Base-by-base conservation (phyloP, 108 stramenopile genomes). In the Stephanodiscus triporus region DNA sequence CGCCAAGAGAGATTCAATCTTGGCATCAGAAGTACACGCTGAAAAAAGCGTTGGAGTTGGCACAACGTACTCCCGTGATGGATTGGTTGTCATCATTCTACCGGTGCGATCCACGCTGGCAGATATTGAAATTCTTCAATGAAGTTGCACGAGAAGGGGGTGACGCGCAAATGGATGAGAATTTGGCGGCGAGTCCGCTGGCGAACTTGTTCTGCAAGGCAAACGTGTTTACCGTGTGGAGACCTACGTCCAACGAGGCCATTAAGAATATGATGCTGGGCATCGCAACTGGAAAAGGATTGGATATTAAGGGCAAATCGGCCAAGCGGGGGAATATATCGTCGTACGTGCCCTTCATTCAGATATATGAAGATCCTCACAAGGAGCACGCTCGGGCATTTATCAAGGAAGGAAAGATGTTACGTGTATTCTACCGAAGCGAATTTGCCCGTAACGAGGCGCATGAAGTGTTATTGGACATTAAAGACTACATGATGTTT, bases 241-340 rank as follows among this genome's bases (percentile, higher is more conserved):
- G 90, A 50, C 90, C 90, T 13, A 88, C 87, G 2, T 78, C 76
- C 37, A 54, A 56, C 48, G 88, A 89, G 68, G 85, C 90, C 14
- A 89, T 91, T 37, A 75, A 85, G 40, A 81, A 85, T 50, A 89
- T 91, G 90, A 89, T 91, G 86, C 56, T 77, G 22, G 88, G 90
- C 3, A 55, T 62, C 10, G 90, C 79, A 2, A 81, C 84, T 10
- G 90, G 90, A n/a, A 91, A 91, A 64, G 88, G 90, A 32, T 70
- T 91, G 56, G 88, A 91, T 48, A 87, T 91, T 59, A 91, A 91
- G 51, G 90, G 90, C 20, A 91, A 91, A 73, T 79, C 77, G n/a
- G 90, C 90, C 60, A 87, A 87, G 45, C 37, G 59, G 22, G 90
- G 90, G 22, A 78, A 68, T 30, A 59, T 90, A 32, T 78, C 77